Evolutionary conservation across 1,139 yeast genomes (phyloP).

Genomic region (Diutina sp.): DNA sequence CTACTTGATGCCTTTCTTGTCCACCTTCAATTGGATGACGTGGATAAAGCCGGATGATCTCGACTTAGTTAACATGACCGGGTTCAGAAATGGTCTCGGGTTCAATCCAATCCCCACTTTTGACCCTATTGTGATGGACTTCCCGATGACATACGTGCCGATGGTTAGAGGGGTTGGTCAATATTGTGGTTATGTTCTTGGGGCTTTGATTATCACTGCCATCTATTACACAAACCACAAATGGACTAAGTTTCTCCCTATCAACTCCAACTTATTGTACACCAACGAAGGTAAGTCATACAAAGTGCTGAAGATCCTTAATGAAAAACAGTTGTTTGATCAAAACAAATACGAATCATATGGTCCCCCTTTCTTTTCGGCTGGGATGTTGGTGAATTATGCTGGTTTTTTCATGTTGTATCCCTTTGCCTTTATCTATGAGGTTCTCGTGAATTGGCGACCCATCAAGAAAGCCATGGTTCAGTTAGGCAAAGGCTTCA

Average conservation of each 20-base stretch:
- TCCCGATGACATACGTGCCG: constrained; percentile 9
- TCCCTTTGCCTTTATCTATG: constrained; percentile 32
- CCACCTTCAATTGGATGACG: constrained; percentile 48
- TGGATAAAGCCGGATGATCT: constrained; percentile 49
- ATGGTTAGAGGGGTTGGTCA: constrained; percentile 25
- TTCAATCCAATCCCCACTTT: constrained; percentile 42
- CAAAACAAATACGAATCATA: constrained; percentile 5
- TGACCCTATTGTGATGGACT: constrained; percentile 32
- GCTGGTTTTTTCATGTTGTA: constrained; percentile 48
- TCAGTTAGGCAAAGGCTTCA: constrained; percentile 4
- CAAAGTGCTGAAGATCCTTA: constrained; percentile 19
- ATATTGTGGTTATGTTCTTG: constrained; percentile 17
- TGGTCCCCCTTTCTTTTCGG: constrained; percentile 31
- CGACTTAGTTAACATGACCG: constrained; percentile 41
- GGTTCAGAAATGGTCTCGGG: constrained; percentile 38
- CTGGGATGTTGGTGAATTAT: constrained; percentile 31
- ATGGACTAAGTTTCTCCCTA: constrained; percentile 40
- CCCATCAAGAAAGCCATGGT: constrained; percentile 5
- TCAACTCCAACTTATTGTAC: constrained; percentile 25
- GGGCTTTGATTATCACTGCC: constrained; percentile 24
- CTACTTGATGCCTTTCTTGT: constrained; percentile 36
- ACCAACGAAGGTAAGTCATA: constrained; percentile 33
- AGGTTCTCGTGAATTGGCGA: constrained; percentile 4
- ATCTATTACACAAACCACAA: constrained; percentile 38
- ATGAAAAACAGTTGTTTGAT: constrained; percentile 10